Conservation (phyloP, 2,329 filamentous ascomycete species). For the Botrytis tulipae region DNA sequence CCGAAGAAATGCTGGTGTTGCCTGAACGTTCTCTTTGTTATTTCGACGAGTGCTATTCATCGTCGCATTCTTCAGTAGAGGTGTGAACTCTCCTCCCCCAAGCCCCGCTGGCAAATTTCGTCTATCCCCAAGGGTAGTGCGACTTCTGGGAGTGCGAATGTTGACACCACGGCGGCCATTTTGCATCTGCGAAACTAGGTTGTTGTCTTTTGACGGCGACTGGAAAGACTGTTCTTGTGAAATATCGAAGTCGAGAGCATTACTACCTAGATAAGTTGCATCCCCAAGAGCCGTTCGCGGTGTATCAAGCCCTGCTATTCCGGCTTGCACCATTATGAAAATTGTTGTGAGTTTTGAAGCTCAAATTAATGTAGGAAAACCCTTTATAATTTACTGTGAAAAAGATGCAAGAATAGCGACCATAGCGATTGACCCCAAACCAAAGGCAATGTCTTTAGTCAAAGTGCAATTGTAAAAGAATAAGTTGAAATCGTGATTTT, state of each 20-base stretch:
- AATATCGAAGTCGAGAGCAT: slow-evolving; percentile 71
- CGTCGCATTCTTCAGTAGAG: slow-evolving; percentile 79
- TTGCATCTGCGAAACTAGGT: slow-evolving; percentile 70
- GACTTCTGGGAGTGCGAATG: slow-evolving; percentile 69
- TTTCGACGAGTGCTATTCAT: slow-evolving; percentile 66
- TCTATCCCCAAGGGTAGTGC: slow-evolving; percentile 68
- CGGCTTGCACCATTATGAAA: slow-evolving; percentile 61
- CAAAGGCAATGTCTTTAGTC: slow-evolving; percentile 26
- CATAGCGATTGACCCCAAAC: slow-evolving; percentile 36
- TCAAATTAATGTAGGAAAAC: slow-evolving; percentile 27
- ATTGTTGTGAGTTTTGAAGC: slow-evolving; percentile 26
- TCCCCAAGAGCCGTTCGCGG: slow-evolving; percentile 83
- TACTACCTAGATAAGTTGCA: slow-evolving; percentile 71
- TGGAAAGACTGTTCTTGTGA: slow-evolving; percentile 86
- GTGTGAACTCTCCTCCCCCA: slow-evolving; percentile 82
- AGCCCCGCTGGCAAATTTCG: slow-evolving; percentile 64
- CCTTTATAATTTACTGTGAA: slow-evolving; percentile 26
- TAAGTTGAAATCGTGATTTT: slow-evolving; percentile 8
- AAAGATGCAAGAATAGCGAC: slow-evolving; percentile 29
- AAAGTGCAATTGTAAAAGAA: slow-evolving; percentile 15
- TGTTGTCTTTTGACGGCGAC: slow-evolving; percentile 71
- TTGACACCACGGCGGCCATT: slow-evolving; percentile 59
- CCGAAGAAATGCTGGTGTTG: slow-evolving; percentile 68
- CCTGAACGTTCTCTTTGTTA: slow-evolving; percentile 61
- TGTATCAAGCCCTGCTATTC: slow-evolving; percentile 70